Evolutionary conservation across 1,139 yeast species (phyloP).

Genomic region (Meyerozyma guilliermondii): DNA sequence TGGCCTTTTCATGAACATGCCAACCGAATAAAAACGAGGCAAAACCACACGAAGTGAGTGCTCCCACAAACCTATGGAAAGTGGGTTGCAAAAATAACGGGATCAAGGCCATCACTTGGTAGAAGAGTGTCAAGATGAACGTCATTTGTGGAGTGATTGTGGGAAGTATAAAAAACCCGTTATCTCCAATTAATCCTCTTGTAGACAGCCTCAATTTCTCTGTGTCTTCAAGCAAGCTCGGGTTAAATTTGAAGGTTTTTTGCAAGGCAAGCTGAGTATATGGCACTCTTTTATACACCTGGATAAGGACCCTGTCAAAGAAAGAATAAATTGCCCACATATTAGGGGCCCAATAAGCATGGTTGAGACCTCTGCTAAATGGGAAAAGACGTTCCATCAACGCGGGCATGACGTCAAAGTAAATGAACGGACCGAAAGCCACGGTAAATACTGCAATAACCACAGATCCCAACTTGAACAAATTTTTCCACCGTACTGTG

Average conservation of each 20-base stretch:
- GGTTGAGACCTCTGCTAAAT: conserved; percentile 91
- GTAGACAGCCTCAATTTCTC: conserved; percentile 47
- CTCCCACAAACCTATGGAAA: conserved; percentile 73
- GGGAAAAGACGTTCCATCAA: conserved; percentile 75
- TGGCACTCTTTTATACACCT: conserved; percentile 43
- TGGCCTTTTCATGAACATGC: conserved; percentile 98
- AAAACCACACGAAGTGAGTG: conserved; percentile 84
- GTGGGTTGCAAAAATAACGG: conserved; percentile 77
- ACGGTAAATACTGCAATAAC: conserved; percentile 58
- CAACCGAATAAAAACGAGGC: conserved; percentile 93
- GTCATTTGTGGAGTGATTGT: conserved; percentile 74
- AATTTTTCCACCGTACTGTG: conserved; percentile 53
- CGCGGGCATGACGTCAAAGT: conserved; percentile 60
- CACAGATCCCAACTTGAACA: conserved; percentile 57
- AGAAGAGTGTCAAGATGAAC: conserved; percentile 71
- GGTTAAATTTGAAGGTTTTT: conserved; percentile 29
- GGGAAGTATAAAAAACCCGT: conserved; percentile 74
- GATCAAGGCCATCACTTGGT: conserved; percentile 70
- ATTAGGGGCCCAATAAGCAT: conserved; percentile 99
- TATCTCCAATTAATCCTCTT: conserved; percentile 89
- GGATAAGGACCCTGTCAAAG: conserved; percentile 67
- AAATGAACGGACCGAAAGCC: conserved; percentile 80
- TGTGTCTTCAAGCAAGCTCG: conserved; percentile 20
- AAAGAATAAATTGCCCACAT: conserved; percentile 94
- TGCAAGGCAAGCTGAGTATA: conserved; percentile 33